phyloP scores from a whole-genome alignment of 2,329 filamentous ascomycete genomes.

The Amauroascus niger region DNA sequence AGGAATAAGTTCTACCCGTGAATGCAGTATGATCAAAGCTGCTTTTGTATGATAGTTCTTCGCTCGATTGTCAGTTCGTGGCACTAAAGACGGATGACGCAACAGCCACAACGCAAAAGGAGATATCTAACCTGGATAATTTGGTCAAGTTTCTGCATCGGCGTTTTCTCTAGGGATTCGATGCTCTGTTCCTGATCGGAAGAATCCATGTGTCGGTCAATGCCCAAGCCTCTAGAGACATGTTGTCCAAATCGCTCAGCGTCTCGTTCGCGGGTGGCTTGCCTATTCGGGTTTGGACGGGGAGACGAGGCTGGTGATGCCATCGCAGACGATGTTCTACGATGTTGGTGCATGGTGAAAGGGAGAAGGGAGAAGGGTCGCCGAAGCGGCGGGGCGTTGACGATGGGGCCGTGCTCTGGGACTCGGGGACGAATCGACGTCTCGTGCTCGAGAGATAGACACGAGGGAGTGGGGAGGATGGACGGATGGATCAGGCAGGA shows the following conservation, averaged over 20 bases:
- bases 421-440: neutral
- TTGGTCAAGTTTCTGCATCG: conserved; percentile 74
- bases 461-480: conserved; percentile 1
- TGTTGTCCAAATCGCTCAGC: conserved; percentile 37
- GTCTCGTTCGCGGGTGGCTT: conserved; percentile 63
- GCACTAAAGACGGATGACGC: neutral
- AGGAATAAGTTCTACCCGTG: conserved; percentile 61
- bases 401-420: neutral
- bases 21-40: conserved; percentile 71
- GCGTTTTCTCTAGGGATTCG: conserved; percentile 52
- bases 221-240: conserved; percentile 45
- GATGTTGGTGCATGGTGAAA: conserved; percentile 75
- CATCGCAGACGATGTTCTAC: conserved; percentile 61
- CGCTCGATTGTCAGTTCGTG: neutral
- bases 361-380: conserved; percentile 20
- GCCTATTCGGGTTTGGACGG: conserved; percentile 61
- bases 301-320: conserved; percentile 64
- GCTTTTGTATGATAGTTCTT: conserved; percentile 90
- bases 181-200: conserved; percentile 34
- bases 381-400: neutral
- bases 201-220: conserved; percentile 41
- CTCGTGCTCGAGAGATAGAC: neutral
- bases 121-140: conserved; percentile 69
- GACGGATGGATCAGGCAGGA: conserved; percentile 28
- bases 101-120: conserved; percentile 3